Evolutionary conservation across 768 basidiomycete genomes (phyloP).

Genomic region (Rhodosporidiobolus sp.): DNA sequence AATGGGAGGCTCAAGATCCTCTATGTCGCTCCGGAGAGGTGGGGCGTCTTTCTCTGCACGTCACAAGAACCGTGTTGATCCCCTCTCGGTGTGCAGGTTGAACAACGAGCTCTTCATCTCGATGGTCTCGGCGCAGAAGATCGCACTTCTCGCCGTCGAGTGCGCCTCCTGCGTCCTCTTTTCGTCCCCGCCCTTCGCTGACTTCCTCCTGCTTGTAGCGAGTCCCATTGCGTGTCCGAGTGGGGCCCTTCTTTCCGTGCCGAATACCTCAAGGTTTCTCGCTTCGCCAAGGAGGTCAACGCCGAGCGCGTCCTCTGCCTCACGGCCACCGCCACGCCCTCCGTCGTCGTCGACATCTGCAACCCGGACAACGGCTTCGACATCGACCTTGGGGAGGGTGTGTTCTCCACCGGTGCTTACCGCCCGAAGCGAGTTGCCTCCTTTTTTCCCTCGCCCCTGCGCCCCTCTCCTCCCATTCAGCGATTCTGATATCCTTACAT

Average conservation of each 20-base stretch:
- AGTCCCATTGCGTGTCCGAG: slow-evolving; percentile 31
- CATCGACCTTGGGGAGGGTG: slow-evolving; percentile 51
- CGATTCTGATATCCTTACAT: too few species aligned
- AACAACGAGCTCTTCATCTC: slow-evolving; percentile 55
- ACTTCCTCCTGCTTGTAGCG: slow-evolving; percentile 39
- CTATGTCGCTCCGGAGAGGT: slow-evolving; percentile 56
- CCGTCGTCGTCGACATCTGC: slow-evolving; percentile 55
- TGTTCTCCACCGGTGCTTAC: slow-evolving; percentile 55
- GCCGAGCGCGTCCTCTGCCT: slow-evolving; percentile 55
- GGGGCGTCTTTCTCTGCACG: slow-evolving; percentile 1
- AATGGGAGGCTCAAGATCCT: slow-evolving; percentile 54
- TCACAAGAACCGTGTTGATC: neutral
- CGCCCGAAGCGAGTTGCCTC: slow-evolving; percentile 51
- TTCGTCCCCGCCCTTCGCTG: too few species aligned
- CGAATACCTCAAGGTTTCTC: slow-evolving; percentile 51
- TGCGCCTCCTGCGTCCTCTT: neutral
- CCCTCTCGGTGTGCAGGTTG: slow-evolving; percentile 45
- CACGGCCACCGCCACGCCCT: slow-evolving; percentile 51
- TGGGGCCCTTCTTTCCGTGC: slow-evolving; percentile 51
- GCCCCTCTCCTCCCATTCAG: too few species aligned
- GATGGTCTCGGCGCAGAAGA: slow-evolving; percentile 54
- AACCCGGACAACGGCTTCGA: slow-evolving; percentile 48
- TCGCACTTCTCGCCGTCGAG: slow-evolving; percentile 56
- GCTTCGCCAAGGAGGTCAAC: slow-evolving; percentile 54
- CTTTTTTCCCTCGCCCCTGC: neutral